These are phyloP conservation scores for Hansfordia pulvinata DNA, from an alignment of 2,329 filamentous ascomycete species.

Conservation along the genomic window DNA sequence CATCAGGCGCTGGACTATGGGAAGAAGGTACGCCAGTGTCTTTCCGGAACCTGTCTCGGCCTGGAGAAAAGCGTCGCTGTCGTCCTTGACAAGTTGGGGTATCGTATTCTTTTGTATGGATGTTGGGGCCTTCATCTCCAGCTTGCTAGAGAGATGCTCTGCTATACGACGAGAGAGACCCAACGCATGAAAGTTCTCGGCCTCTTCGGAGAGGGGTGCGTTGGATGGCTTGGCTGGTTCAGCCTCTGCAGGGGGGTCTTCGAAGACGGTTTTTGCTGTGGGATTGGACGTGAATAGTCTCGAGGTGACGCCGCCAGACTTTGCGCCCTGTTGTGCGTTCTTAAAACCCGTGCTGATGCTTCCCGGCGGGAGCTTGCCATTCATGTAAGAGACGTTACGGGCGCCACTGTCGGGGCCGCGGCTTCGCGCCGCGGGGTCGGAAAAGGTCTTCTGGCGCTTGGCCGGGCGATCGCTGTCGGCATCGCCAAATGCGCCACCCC, in stretches of 20 bases:
- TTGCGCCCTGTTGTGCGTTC: slow-evolving; percentile 8
- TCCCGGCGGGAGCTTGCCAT: slow-evolving; percentile 21
- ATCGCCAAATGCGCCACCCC: slow-evolving; percentile 6
- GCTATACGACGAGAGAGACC: slow-evolving; percentile 73
- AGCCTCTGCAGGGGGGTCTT: slow-evolving; percentile 29
- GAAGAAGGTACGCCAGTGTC: slow-evolving; percentile 88
- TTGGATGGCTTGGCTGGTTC: slow-evolving; percentile 68
- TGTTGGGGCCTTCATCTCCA: slow-evolving; percentile 81
- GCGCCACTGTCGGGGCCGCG: too few relatives aligned
- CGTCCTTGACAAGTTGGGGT: slow-evolving; percentile 62
- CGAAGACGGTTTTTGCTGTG: slow-evolving; percentile 47
- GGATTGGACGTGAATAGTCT: slow-evolving; percentile 90
- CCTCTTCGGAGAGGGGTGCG: slow-evolving; percentile 72
- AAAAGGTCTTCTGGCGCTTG: slow-evolving; percentile 30
- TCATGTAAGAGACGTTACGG: slow-evolving; percentile 18
- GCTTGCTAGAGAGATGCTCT: slow-evolving; percentile 69
- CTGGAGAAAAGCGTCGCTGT: slow-evolving; percentile 88
- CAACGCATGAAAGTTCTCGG: slow-evolving; percentile 74
- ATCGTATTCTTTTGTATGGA: slow-evolving; percentile 89
- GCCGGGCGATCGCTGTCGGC: slow-evolving; percentile 18
- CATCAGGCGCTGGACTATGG: slow-evolving; percentile 80
- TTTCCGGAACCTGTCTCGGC: slow-evolving; percentile 97
- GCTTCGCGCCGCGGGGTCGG: slow-evolving; percentile 9
- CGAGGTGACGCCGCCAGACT: slow-evolving; percentile 50
- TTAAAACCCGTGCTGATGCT: slow-evolving; percentile 15